Conservation (phyloP, 2,329 filamentous ascomycete species). For the Aspergillus viridinutans region DNA sequence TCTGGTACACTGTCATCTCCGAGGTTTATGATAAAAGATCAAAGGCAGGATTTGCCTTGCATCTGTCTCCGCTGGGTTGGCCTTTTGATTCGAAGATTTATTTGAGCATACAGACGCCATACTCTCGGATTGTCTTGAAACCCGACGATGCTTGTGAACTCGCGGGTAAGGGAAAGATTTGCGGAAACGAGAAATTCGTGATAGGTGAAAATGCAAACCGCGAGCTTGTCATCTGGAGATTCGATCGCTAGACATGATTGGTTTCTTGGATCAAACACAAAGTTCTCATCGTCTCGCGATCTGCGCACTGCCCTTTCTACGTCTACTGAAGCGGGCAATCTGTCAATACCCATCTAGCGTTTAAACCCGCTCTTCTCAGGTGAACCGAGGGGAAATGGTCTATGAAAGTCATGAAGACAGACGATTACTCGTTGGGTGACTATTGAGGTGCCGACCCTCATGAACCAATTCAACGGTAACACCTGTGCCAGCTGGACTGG, state of each 20-base stretch:
- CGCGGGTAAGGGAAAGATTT: conserved; percentile 51
- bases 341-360: too few relatives aligned
- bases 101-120: conserved; percentile 28
- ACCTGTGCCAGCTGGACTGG: too few relatives aligned
- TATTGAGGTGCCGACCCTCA: too few relatives aligned
- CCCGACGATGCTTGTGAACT: conserved; percentile 46
- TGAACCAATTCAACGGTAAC: too few relatives aligned
- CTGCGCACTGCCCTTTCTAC: too few relatives aligned
- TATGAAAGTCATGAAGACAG: too few relatives aligned
- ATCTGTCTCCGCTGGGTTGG: conserved; percentile 25
- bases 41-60: conserved; percentile 34
- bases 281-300: too few relatives aligned
- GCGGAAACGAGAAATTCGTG: conserved; percentile 59
- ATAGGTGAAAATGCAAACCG: conserved; percentile 54
- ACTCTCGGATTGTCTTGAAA: conserved; percentile 19
- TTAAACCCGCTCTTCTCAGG: too few relatives aligned
- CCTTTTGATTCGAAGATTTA: conserved; percentile 23
- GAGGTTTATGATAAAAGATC: conserved; percentile 31
- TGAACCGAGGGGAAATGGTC: too few relatives aligned
- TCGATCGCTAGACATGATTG: conserved; percentile 32
- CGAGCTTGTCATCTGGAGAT: conserved; percentile 52
- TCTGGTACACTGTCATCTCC: conserved; percentile 37
- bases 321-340: too few relatives aligned
- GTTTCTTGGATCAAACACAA: not conserved
- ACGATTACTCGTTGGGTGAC: too few relatives aligned